Conservation (phyloP, 1,284 basidiomycete genomes). For the Naganishia liquefaciens region DNA sequence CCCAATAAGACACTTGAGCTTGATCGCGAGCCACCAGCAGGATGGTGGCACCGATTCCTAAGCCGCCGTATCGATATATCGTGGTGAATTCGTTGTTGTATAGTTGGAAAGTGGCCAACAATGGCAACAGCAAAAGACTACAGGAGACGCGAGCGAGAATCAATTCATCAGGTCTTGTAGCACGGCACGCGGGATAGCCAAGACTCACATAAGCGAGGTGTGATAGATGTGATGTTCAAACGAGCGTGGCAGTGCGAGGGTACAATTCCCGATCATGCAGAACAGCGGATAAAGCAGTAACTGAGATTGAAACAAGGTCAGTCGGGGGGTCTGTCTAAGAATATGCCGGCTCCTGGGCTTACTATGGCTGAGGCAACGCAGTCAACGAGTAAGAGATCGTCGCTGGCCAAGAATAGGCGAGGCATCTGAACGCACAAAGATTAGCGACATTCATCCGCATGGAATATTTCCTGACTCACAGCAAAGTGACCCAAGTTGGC, state of each 20-base stretch:
- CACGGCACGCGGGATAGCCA: too few relatives aligned
- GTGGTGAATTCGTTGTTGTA: slow-evolving; percentile 13
- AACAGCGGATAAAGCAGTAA: slow-evolving; percentile 30
- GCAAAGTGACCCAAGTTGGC: slow-evolving; percentile 10
- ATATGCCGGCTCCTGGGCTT: background rate
- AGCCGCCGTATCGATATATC: slow-evolving; percentile 26
- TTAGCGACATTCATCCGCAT: background rate
- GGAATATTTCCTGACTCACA: slow-evolving; percentile 2
- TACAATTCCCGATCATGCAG: slow-evolving; percentile 6
- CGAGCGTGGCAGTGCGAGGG: slow-evolving; percentile 19
- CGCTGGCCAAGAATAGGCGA: slow-evolving; percentile 17
- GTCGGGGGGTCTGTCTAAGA: background rate
- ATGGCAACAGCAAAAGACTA: slow-evolving; percentile 29
- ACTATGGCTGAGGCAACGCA: slow-evolving; percentile 13
- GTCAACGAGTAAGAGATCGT: slow-evolving; percentile 27
- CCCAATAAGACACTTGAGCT: slow-evolving; percentile 32
- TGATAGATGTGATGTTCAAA: slow-evolving; percentile 34
- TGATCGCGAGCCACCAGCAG: slow-evolving; percentile 33
- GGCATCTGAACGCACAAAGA: slow-evolving; percentile 9
- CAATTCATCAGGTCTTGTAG: background rate
- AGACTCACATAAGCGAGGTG: slow-evolving; percentile 29
- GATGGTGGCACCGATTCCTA: slow-evolving; percentile 28
- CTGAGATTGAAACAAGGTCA: slow-evolving; percentile 7
- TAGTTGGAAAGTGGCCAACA: slow-evolving; percentile 34
- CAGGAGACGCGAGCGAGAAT: background rate